A percentile compares a stretch with the other conserved stretches of the same genome.
Evolutionary conservation across 768 basidiomycete species (phyloP).

Genomic region (Tylopilus sp.): DNA sequence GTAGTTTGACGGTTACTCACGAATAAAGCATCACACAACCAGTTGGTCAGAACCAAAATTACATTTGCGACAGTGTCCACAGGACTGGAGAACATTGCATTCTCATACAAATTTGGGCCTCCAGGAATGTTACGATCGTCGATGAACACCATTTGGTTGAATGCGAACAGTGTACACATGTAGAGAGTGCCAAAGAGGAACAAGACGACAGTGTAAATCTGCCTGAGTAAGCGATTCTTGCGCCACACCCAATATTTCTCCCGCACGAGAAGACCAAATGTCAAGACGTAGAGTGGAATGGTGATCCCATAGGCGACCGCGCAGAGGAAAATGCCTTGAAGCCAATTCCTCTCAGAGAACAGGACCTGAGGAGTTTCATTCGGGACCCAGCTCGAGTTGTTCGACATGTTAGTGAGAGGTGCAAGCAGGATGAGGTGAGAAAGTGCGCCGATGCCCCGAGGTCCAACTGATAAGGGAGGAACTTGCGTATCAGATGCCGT

Average conservation of each 20-base stretch:
- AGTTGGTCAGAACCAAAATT: slow-evolving; percentile 7
- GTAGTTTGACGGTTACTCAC: slow-evolving; percentile 3
- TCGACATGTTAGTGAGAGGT: slow-evolving; percentile 15
- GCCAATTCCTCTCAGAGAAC: slow-evolving; percentile 19
- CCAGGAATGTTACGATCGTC: slow-evolving; percentile 31
- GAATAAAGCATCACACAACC: slow-evolving; percentile 19
- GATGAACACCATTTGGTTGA: slow-evolving; percentile 30
- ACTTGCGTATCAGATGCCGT: too few species aligned
- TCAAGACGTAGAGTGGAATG: slow-evolving; percentile 3
- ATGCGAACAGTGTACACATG: slow-evolving; percentile 14
- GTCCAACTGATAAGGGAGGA: too few species aligned
- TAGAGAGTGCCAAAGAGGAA: slow-evolving; percentile 16
- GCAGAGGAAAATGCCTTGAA: slow-evolving; percentile 13
- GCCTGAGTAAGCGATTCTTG: slow-evolving; percentile 1
- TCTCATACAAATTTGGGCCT: slow-evolving; percentile 27
- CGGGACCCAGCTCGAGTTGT: slow-evolving; percentile 19
- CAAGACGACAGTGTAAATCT: slow-evolving; percentile 2
- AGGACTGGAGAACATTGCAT: slow-evolving; percentile 20
- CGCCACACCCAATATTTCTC: not conserved
- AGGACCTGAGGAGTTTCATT: slow-evolving; percentile 8
- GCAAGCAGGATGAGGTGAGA: too few species aligned
- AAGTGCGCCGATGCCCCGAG: too few species aligned
- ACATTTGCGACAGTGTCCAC: slow-evolving; percentile 11
- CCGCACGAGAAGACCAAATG: slow-evolving; percentile 8
- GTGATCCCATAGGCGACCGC: slow-evolving; percentile 10